A percentile compares a stretch with the other conserved stretches of the same genome.
phyloP scores from a whole-genome alignment of 164 flowering plant genomes.

The Sedum album region DNA sequence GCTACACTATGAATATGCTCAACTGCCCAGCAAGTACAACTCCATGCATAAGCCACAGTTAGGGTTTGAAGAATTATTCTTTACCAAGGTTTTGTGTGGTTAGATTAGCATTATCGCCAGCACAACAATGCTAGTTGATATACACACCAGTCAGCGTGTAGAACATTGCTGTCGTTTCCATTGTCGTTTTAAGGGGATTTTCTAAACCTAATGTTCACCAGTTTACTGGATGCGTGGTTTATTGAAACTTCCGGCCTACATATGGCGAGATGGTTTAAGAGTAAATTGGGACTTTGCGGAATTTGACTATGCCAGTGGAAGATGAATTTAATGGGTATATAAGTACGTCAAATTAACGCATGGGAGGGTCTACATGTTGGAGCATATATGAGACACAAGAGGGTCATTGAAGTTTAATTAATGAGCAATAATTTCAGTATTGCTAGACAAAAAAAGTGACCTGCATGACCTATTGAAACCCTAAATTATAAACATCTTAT shows the following conservation, averaged over 20 bases:
- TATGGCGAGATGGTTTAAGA: not conserved
- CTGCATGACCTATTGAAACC: not conserved
- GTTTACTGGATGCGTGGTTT: not conserved
- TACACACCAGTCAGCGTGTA: not conserved
- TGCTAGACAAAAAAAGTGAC: conserved; percentile 1
- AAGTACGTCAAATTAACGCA: not conserved
- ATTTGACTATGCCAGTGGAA: no score
- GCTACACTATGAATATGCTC: no score
- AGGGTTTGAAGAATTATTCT: not conserved
- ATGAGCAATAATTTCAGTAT: not conserved
- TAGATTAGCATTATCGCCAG: not conserved
- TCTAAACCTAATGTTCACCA: not conserved
- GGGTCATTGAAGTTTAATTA: not conserved
- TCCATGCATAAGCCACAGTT: not conserved
- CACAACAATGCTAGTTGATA: not conserved
- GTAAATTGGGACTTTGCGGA: no score
- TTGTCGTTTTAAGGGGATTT: not conserved
- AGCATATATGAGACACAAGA: not conserved
- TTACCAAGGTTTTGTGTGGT: not conserved
- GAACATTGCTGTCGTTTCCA: not conserved
- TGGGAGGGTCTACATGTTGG: not conserved
- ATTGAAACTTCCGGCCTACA: not conserved
- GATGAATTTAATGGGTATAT: no score
- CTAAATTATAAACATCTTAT: not conserved
- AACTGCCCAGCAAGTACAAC: no score